Conservation (phyloP, 1,284 basidiomycete genomes). For the Trichosporon faecale region DNA sequence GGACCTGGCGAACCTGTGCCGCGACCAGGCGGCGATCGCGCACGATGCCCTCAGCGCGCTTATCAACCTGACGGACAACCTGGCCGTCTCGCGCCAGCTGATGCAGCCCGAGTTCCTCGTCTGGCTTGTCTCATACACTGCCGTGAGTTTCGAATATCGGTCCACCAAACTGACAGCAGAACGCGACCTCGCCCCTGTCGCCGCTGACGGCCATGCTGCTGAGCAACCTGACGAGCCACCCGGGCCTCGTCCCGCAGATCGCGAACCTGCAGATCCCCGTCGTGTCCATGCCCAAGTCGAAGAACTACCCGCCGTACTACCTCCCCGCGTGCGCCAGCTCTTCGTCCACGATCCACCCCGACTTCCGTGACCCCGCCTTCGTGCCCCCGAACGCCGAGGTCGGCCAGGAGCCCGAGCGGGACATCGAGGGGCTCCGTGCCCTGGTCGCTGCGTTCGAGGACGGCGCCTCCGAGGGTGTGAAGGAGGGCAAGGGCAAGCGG, state of each 20-base stretch:
- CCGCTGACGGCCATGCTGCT: constrained; percentile 95
- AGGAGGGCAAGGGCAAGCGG: constrained; percentile 55
- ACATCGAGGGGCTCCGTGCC: constrained; percentile 67
- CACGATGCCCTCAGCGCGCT: constrained; percentile 94
- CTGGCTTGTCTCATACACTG: constrained; percentile 86
- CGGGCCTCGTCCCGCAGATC: constrained; percentile 65
- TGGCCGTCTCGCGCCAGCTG: constrained; percentile 66
- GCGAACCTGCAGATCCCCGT: constrained; percentile 67
- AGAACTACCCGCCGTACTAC: constrained; percentile 58
- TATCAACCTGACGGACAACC: constrained; percentile 87
- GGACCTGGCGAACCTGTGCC: constrained; percentile 77
- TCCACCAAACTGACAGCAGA: constrained; percentile 53
- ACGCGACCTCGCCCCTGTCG: constrained; percentile 81
- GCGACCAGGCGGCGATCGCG: constrained; percentile 82
- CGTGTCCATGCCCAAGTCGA: constrained; percentile 55
- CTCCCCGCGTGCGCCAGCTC: constrained; percentile 70
- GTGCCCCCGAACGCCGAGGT: constrained; percentile 64
- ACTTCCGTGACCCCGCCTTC: constrained; percentile 42
- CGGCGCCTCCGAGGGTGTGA: constrained; percentile 60
- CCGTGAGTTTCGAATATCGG: constrained; percentile 59
- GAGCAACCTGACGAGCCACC: constrained; percentile 84
- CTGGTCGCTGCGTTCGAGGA: constrained; percentile 82
- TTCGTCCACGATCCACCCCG: constrained; percentile 58
- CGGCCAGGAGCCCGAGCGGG: constrained; percentile 56
- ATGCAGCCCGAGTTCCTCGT: constrained; percentile 71